These are phyloP conservation scores for Penicillium sp. DNA, from an alignment of 2,329 filamentous ascomycete species.

Conservation along the genomic window DNA sequence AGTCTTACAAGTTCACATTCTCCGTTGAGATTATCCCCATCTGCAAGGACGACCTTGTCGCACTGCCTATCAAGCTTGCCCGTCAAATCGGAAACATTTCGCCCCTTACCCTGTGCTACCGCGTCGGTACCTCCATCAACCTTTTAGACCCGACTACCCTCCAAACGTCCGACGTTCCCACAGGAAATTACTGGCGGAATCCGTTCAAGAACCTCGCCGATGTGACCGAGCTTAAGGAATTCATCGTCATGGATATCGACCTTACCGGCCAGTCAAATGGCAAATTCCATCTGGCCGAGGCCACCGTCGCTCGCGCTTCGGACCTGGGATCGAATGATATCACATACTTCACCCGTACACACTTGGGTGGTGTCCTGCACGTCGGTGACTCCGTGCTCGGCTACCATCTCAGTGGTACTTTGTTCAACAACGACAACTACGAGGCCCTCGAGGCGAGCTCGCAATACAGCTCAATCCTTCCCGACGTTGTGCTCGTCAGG, in stretches of 20 bases:
- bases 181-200: conserved; percentile 83
- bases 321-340: conserved; percentile 85
- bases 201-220: conserved; percentile 85
- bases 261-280: conserved; percentile 72
- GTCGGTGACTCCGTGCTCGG: conserved; percentile 91
- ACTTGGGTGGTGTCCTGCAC: conserved; percentile 81
- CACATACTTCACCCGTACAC: conserved; percentile 87
- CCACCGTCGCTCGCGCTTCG: conserved; percentile 79
- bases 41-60: conserved; percentile 97
- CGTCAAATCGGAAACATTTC: conserved; percentile 85
- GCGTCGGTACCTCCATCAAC: conserved; percentile 86
- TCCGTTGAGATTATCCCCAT: conserved; percentile 86
- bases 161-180: conserved; percentile 82
- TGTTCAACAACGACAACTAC: conserved; percentile 87
- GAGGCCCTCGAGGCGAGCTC: conserved; percentile 78
- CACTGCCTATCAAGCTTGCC: conserved; percentile 83
- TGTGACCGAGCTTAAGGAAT: conserved; percentile 81
- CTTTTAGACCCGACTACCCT: conserved; percentile 88
- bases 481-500: conserved; percentile 94
- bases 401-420: conserved; percentile 85
- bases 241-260: conserved; percentile 93
- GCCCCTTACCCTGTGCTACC: conserved; percentile 81
- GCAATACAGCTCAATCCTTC: conserved; percentile 75
- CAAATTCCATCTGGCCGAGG: conserved; percentile 81
- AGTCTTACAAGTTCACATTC: conserved; percentile 93